Conservation (phyloP, 2,329 filamentous ascomycete genomes). For the Aspergillus brunneoviolaceus region DNA sequence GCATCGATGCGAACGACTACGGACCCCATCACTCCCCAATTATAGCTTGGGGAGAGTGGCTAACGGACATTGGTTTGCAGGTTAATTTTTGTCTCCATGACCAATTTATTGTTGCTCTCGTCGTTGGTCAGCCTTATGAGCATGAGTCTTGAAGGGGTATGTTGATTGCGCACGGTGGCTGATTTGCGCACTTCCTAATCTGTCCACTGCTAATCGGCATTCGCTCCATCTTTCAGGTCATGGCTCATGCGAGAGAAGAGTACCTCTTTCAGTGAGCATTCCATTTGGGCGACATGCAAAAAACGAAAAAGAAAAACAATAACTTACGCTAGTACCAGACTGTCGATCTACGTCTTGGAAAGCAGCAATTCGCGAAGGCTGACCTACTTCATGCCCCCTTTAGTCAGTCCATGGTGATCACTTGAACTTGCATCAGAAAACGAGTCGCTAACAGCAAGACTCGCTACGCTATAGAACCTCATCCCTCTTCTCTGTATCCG, state of each 20-base stretch:
- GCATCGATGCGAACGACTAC: conserved; percentile 2
- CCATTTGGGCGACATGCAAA: neutral
- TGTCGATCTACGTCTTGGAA: conserved; percentile 47
- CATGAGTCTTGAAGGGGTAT: conserved; percentile 57
- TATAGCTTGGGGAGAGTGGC: neutral
- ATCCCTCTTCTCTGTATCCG: conserved; percentile 57
- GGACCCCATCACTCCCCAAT: neutral
- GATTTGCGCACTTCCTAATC: neutral
- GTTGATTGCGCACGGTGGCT: conserved; percentile 7
- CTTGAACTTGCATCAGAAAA: neutral
- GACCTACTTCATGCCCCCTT: conserved; percentile 49
- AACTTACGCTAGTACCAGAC: conserved; percentile 22
- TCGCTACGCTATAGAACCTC: conserved; percentile 51
- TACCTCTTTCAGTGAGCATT: conserved; percentile 57
- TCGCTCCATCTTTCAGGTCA: conserved; percentile 45
- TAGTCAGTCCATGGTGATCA: conserved; percentile 33
- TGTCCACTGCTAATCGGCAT: conserved; percentile 11
- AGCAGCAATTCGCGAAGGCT: conserved; percentile 48
- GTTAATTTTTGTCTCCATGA: conserved; percentile 61
- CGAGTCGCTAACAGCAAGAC: conserved; percentile 11
- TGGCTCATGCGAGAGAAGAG: conserved; percentile 62
- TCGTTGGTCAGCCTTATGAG: conserved; percentile 59
- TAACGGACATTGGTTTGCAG: conserved; percentile 27
- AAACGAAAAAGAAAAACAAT: neutral
- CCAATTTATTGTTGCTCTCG: conserved; percentile 61